A percentile compares a stretch with the other conserved stretches of the same genome.
Conservation (phyloP, 257 asterid genomes). For the Fraxinus cuspidata region DNA sequence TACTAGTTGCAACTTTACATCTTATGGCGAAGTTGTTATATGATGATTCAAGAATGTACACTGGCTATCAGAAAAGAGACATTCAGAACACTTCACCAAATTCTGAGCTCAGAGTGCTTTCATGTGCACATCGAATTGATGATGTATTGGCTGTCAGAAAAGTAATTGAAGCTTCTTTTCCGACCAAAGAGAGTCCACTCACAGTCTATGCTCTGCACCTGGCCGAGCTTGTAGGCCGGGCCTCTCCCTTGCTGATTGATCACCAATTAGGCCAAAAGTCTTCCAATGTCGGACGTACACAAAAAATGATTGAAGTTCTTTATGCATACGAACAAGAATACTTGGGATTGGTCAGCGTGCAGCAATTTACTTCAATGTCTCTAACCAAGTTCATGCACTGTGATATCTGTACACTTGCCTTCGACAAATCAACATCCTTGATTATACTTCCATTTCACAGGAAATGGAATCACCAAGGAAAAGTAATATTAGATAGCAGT, state of each 20-base stretch:
- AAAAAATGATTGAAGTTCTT: constrained; percentile 55
- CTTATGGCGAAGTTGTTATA: constrained; percentile 42
- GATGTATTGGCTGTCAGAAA: constrained; percentile 52
- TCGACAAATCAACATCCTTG: constrained; percentile 58
- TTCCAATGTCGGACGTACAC: constrained; percentile 50
- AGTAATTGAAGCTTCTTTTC: constrained; percentile 52
- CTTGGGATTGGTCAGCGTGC: constrained; percentile 37
- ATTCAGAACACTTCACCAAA: constrained; percentile 48
- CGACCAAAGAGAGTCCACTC: constrained; percentile 56
- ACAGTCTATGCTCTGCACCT: constrained; percentile 60
- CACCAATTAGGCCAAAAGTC: constrained; percentile 74
- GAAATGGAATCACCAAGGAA: constrained; percentile 78
- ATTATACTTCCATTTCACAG: constrained; percentile 75
- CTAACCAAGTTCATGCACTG: constrained; percentile 72
- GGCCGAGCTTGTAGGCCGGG: constrained; percentile 68
- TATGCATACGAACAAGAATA: constrained; percentile 43
- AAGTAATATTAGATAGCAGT: constrained; percentile 50
- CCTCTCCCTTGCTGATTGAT: constrained; percentile 62
- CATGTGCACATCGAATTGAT: constrained; percentile 55
- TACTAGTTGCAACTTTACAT: constrained; percentile 41
- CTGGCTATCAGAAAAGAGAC: constrained; percentile 76
- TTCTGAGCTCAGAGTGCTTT: constrained; percentile 60
- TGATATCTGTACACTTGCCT: constrained; percentile 69
- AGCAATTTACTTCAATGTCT: constrained; percentile 70
- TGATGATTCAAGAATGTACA: constrained; percentile 52